phyloP scores from a whole-genome alignment of 2,329 filamentous ascomycete species.

The Pseudocercospora macadamiae region DNA sequence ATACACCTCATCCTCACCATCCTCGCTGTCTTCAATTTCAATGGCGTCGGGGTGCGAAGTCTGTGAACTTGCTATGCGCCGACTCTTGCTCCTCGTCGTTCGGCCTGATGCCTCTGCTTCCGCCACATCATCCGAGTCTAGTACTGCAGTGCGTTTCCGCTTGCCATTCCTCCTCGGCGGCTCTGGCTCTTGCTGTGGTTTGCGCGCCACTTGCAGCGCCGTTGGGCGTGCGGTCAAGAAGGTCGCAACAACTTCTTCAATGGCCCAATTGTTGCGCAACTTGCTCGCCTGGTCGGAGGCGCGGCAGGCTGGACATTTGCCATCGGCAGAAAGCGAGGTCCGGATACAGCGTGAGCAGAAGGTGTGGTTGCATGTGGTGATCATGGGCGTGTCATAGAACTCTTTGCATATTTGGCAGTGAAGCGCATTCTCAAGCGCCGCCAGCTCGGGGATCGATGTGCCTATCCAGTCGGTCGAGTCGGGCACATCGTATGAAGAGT shows the following conservation, averaged over 20 bases:
- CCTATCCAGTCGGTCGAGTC: slow-evolving; percentile 85
- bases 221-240: slow-evolving; percentile 69
- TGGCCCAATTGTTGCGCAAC: slow-evolving; percentile 78
- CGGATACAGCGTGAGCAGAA: slow-evolving; percentile 97
- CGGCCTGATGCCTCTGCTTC: slow-evolving; percentile 26
- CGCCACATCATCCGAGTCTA: slow-evolving; percentile 37
- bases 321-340: slow-evolving; percentile 77
- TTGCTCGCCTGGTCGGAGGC: slow-evolving; percentile 79
- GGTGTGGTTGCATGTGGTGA: slow-evolving; percentile 91
- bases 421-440: slow-evolving; percentile 77
- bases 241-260: slow-evolving; percentile 81
- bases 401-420: slow-evolving; percentile 98
- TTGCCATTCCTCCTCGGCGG: slow-evolving; percentile 47
- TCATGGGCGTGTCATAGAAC: slow-evolving; percentile 91
- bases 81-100: slow-evolving; percentile 44
- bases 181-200: slow-evolving; percentile 29
- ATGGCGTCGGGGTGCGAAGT: slow-evolving; percentile 34
- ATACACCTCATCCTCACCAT: slow-evolving; percentile 43
- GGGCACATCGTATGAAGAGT: slow-evolving; percentile 52
- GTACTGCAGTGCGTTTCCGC: slow-evolving; percentile 50
- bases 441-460: slow-evolving; percentile 68
- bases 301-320: slow-evolving; percentile 86
- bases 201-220: slow-evolving; percentile 66
- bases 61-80: slow-evolving; percentile 36
- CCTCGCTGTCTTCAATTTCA: slow-evolving; percentile 44